A percentile compares a stretch with the other conserved stretches of the same genome.
Conservation (phyloP, 257 asterid genomes). For the Solanum sitiens region DNA sequence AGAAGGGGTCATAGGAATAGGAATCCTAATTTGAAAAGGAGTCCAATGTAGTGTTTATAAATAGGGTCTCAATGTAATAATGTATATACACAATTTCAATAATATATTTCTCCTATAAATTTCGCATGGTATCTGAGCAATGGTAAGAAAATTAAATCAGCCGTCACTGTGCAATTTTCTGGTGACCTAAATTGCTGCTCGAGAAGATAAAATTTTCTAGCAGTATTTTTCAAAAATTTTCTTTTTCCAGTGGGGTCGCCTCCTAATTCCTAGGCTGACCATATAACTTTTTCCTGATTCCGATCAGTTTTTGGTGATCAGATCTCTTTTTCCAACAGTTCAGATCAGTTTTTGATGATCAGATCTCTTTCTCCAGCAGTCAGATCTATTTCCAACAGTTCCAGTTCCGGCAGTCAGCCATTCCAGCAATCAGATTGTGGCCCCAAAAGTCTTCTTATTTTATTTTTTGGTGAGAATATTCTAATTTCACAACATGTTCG, state of each 20-base stretch:
- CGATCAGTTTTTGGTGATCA: background rate
- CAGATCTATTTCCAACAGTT: too few species aligned
- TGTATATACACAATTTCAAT: background rate
- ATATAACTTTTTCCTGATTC: background rate
- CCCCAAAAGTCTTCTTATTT: too few species aligned
- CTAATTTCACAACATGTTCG: too few species aligned
- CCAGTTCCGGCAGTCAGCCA: too few species aligned
- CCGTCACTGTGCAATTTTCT: background rate
- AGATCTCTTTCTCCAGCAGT: background rate
- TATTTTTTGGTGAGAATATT: background rate
- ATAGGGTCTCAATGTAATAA: background rate
- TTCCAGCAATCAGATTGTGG: too few species aligned
- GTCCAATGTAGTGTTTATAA: too few species aligned
- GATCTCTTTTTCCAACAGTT: background rate
- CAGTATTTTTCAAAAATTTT: background rate
- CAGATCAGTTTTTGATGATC: background rate
- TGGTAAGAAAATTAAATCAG: background rate
- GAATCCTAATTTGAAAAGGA: background rate
- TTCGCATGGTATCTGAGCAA: background rate
- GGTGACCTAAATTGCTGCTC: background rate
- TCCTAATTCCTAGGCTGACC: background rate
- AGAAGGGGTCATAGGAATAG: too few species aligned
- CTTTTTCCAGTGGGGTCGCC: background rate
- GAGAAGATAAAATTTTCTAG: background rate
- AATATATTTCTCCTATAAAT: background rate